Evolutionary conservation across 306 rosid genomes (phyloP), one percentile per base, ranked within the genome.

Genomic region (Vicia villosa): DNA sequence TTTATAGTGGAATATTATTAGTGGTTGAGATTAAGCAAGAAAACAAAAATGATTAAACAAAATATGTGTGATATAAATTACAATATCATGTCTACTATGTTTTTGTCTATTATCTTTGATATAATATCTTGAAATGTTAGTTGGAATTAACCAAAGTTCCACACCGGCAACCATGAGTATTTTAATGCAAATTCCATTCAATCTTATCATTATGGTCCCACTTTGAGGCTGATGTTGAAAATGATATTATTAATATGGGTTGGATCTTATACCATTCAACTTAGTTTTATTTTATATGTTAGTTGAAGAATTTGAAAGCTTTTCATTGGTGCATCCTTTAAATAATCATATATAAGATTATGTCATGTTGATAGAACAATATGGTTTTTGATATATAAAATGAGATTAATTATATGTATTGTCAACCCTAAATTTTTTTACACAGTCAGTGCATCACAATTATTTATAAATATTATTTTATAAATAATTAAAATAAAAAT

Each of bases 141-240:
- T 68, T 61, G 10, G 59, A 74, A 63, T 36, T 52, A 43, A 51
- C 47, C 47, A 63, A 75, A 49, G 50, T 15, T 63, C 60, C 66
- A 63, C 65, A 32, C 72, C 13, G 73, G 74, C 80, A 63, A 6
- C 61, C 56, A 16, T 59, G 47, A 36, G 49, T 73, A 43, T 24
- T 73, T 58, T 79, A 73, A 34, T 59, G 40, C 69, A 49, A 67
- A 72, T 66, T 78, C 8, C 10, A 20, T 21, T 28, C 34, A 78
- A 59, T 66, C 67, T 73, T 66, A 81, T 81, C 84, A 62, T 10
- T 38, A 73, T 56, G 62, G 62, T 14, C 62, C 69, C 59, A 73
- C 78, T 73, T 64, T 77, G 50, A 62, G 71, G 57, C 9, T 49
- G 74, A 70, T 58, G 34, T 46, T 45, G 55, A 70, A 73, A 10